A percentile compares a stretch with the other conserved stretches of the same genome.
These are phyloP conservation scores for Pythium periplocum DNA, from an alignment of 352 stramenopile genomes.

Conservation along the genomic window DNA sequence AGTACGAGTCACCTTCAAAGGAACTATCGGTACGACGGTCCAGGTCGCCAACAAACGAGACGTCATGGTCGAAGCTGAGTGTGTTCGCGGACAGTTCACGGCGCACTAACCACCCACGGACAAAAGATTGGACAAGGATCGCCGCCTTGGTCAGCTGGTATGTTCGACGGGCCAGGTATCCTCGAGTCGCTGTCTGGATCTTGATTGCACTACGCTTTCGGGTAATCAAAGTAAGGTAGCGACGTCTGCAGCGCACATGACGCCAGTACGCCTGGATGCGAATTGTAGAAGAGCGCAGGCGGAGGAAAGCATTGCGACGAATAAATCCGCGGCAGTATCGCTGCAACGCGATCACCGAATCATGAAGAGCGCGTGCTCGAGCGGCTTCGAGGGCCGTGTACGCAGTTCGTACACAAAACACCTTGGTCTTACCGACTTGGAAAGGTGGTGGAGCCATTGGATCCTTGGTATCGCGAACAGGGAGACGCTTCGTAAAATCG, in stretches of 20 bases:
- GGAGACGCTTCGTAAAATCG: conserved; percentile 30
- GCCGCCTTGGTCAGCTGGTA: conserved; percentile 39
- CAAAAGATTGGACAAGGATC: conserved; percentile 71
- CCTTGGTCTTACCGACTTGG: conserved; percentile 80
- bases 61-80: conserved; percentile 69
- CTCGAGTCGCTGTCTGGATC: conserved; percentile 46
- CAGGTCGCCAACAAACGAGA: conserved; percentile 69
- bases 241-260: conserved; percentile 33
- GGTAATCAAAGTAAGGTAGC: conserved; percentile 33
- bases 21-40: conserved; percentile 44
- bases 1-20: conserved; percentile 40
- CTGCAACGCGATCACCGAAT: conserved; percentile 69
- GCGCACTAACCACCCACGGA: conserved; percentile 76
- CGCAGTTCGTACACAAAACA: conserved; percentile 65
- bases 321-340: conserved; percentile 69
- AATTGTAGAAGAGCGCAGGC: conserved; percentile 38
- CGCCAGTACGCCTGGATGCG: conserved; percentile 55
- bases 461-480: conserved; percentile 23
- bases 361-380: conserved; percentile 57
- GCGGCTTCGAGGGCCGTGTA: conserved; percentile 63
- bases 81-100: conserved; percentile 75
- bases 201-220: conserved; percentile 37
- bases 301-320: conserved; percentile 38
- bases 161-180: conserved; percentile 33
- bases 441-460: conserved; percentile 37